Evolutionary conservation across 1,139 yeast genomes (phyloP).

Genomic region (Nakaseomyces delphensis): DNA sequence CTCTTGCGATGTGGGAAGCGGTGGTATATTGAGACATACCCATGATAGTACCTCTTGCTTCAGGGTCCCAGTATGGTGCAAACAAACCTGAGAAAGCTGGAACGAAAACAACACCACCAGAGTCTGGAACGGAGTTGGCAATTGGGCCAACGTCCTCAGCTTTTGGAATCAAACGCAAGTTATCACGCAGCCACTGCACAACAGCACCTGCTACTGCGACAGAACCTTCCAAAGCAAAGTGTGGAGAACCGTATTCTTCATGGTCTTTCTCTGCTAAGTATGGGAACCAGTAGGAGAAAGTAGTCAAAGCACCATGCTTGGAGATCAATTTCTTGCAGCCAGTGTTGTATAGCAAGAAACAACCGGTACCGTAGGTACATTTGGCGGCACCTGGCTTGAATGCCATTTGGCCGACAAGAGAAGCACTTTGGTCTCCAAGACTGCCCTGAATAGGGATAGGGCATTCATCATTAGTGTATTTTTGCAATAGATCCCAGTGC

Average conservation of each 20-base stretch:
- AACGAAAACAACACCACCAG: constrained; percentile 90
- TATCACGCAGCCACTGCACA: constrained; percentile 91
- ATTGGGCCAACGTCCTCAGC: constrained; percentile 87
- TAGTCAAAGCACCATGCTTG: constrained; percentile 76
- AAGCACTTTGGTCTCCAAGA: constrained; percentile 91
- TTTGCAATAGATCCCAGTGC: constrained; percentile 30
- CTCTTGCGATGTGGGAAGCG: constrained; percentile 83
- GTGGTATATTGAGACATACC: constrained; percentile 88
- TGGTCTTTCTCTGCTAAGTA: constrained; percentile 40
- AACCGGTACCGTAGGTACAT: constrained; percentile 97
- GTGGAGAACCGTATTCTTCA: constrained; percentile 49
- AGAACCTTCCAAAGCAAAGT: constrained; percentile 89
- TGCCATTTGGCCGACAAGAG: constrained; percentile 88
- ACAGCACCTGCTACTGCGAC: constrained; percentile 95
- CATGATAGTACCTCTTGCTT: constrained; percentile 85
- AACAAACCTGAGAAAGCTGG: constrained; percentile 92
- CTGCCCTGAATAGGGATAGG: constrained; percentile 81
- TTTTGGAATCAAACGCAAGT: constrained; percentile 68
- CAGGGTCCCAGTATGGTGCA: constrained; percentile 95
- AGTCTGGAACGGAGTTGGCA: constrained; percentile 69
- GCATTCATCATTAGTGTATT: constrained; percentile 14
- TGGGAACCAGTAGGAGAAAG: constrained; percentile 87
- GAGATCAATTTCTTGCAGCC: constrained; percentile 61
- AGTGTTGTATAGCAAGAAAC: constrained; percentile 82
- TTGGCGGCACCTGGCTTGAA: constrained; percentile 78